These are phyloP conservation scores for Penicillium atrosanguineum DNA, from an alignment of 495 filamentous ascomycete species.

Conservation along the genomic window DNA sequence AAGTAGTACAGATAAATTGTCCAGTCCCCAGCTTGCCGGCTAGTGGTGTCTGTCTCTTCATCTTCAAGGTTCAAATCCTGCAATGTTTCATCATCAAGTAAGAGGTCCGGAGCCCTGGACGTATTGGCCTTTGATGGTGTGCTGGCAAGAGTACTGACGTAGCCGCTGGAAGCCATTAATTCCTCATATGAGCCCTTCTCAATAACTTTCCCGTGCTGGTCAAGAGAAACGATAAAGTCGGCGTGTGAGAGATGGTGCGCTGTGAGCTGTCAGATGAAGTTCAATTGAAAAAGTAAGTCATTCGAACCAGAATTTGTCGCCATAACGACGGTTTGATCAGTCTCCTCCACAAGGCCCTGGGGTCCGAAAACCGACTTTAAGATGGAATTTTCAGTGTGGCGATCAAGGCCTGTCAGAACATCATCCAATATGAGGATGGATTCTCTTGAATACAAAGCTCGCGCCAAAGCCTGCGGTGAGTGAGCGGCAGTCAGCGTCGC, in stretches of 20 bases:
- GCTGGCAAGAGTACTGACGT: conserved; percentile 3
- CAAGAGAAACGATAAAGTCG: conserved; percentile 21
- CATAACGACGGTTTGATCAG: conserved; percentile 24
- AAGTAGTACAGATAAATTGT: conserved; percentile 32
- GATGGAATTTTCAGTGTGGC: conserved; percentile 38
- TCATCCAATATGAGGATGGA: conserved; percentile 53
- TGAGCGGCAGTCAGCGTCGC: too few relatives aligned
- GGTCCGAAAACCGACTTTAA: conserved; percentile 23
- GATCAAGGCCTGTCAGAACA: conserved; percentile 52
- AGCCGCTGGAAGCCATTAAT: conserved; percentile 7
- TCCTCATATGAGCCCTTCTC: conserved; percentile 15
- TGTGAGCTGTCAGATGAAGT: conserved; percentile 2
- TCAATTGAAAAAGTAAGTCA: neutral
- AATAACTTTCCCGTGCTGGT: conserved; percentile 8
- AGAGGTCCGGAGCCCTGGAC: conserved; percentile 10
- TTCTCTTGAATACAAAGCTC: conserved; percentile 54
- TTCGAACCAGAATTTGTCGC: conserved; percentile 30
- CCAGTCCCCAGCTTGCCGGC: conserved; percentile 33
- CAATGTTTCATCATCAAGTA: conserved; percentile 19
- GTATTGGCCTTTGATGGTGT: neutral
- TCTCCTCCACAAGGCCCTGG: conserved; percentile 24
- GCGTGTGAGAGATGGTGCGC: conserved; percentile 21
- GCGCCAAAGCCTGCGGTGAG: conserved; percentile 42
- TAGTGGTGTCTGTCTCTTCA: conserved; percentile 16
- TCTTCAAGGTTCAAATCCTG: conserved; percentile 16